Conservation (phyloP, 129 eudicot genomes). For the Flaveria brownii region DNA sequence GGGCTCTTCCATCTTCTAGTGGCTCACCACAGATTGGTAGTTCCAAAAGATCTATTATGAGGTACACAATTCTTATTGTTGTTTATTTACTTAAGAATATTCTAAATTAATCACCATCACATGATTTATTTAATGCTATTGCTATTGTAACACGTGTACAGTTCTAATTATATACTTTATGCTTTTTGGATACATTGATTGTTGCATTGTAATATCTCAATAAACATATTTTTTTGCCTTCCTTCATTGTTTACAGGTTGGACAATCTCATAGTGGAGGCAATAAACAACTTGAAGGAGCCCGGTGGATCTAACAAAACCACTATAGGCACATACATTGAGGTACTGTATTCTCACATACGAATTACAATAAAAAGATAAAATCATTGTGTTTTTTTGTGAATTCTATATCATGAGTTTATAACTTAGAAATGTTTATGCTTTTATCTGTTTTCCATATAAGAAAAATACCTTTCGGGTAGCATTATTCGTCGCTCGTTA, state of each 20-base stretch:
- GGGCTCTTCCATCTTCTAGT: constrained; percentile 59
- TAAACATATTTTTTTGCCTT: constrained; percentile 12
- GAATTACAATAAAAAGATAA: not conserved
- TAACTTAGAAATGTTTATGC: not conserved
- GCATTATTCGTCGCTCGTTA: not conserved
- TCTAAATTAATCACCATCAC: not conserved
- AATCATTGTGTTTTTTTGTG: not conserved
- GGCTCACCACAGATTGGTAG: constrained; percentile 72
- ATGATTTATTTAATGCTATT: not conserved
- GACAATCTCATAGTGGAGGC: constrained; percentile 97
- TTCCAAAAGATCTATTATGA: constrained; percentile 81
- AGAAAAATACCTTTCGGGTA: constrained; percentile 7
- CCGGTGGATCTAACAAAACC: constrained; percentile 90
- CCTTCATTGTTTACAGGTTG: constrained; percentile 53
- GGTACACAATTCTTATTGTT: constrained; percentile 39
- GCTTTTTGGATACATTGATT: constrained; percentile 1
- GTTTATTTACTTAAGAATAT: not conserved
- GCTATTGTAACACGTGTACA: not conserved
- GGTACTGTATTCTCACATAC: constrained; percentile 39
- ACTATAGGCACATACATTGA: constrained; percentile 90
- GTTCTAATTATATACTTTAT: not conserved
- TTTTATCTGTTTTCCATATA: not conserved
- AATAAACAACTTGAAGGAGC: constrained; percentile 80
- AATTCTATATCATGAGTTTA: not conserved
- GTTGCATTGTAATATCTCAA: constrained; percentile 12